Percentiles rank a stretch among this genome's conserved stretches.
These are phyloP conservation scores for Xylariales sp. DNA, from an alignment of 2,329 filamentous ascomycete genomes.

Conservation along the genomic window DNA sequence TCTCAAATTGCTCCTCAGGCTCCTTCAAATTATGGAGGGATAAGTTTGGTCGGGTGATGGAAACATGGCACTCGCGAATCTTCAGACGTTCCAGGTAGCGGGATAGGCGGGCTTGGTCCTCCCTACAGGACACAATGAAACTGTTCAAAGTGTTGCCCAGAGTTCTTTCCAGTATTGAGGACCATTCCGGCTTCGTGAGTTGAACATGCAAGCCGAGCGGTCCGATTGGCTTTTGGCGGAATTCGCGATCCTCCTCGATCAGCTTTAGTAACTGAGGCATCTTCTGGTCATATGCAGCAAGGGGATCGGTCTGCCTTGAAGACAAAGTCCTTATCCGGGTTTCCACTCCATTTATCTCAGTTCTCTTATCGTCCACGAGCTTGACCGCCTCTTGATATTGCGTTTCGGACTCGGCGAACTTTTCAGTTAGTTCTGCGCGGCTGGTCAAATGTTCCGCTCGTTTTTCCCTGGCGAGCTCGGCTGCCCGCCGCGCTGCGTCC, in stretches of 20 bases:
- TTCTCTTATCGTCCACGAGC: constrained; percentile 38
- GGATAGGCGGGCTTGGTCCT: constrained; percentile 67
- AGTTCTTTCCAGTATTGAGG: constrained; percentile 71
- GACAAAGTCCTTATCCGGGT: constrained; percentile 46
- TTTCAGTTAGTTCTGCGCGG: constrained; percentile 18
- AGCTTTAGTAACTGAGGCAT: constrained; percentile 60
- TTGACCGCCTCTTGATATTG: constrained; percentile 22
- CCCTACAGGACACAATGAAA: constrained; percentile 77
- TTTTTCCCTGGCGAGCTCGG: constrained; percentile 34
- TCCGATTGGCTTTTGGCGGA: constrained; percentile 70
- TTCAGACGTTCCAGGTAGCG: constrained; percentile 57
- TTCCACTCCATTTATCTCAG: constrained; percentile 51
- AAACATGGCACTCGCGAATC: constrained; percentile 47
- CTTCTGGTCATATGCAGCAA: constrained; percentile 59
- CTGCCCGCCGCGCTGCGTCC: constrained; percentile 49
- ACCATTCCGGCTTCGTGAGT: constrained; percentile 78
- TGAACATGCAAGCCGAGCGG: constrained; percentile 77
- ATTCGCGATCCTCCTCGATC: constrained; percentile 68
- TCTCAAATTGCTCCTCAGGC: constrained; percentile 68
- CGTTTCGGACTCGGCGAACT: constrained; percentile 21
- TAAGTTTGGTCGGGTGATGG: constrained; percentile 55
- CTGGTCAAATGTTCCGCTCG: constrained; percentile 18
- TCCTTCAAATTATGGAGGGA: constrained; percentile 65
- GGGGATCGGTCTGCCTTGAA: constrained; percentile 53
- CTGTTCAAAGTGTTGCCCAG: constrained; percentile 67